phyloP scores from a whole-genome alignment of 495 filamentous ascomycete genomes.

The Penicillium mononematosum region DNA sequence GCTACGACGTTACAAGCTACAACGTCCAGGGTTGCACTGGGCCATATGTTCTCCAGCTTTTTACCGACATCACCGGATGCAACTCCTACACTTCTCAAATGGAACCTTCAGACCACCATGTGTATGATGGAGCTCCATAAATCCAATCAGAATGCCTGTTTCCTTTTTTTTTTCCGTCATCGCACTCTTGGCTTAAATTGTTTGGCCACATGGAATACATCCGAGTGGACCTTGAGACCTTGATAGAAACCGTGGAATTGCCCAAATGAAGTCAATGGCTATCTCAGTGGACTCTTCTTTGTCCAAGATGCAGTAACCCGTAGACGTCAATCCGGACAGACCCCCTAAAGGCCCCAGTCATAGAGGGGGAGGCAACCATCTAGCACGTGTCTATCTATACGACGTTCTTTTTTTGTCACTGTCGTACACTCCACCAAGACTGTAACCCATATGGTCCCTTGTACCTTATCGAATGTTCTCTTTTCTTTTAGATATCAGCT shows the following conservation, averaged over 20 bases:
- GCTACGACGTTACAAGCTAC: slow-evolving; percentile 25
- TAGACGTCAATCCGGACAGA: slow-evolving; percentile 1
- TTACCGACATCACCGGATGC: slow-evolving; percentile 38
- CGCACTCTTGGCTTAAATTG: slow-evolving; percentile 9
- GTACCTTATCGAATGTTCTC: not conserved
- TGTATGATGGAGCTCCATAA: not conserved
- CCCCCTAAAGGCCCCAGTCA: not conserved
- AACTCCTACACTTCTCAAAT: slow-evolving; percentile 28
- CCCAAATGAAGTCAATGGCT: slow-evolving; percentile 12
- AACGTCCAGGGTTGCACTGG: slow-evolving; percentile 24
- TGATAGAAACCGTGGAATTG: slow-evolving; percentile 5
- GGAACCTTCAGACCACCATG: slow-evolving; percentile 23
- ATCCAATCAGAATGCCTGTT: slow-evolving; percentile 5
- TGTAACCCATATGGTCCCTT: slow-evolving; percentile 21
- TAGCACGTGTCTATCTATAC: slow-evolving; percentile 6
- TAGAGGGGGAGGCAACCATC: too few species aligned
- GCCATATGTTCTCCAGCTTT: slow-evolving; percentile 10
- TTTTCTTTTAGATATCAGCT: slow-evolving; percentile 1
- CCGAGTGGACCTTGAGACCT: not conserved
- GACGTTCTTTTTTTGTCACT: slow-evolving; percentile 22
- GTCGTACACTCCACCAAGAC: slow-evolving; percentile 23
- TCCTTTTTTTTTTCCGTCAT: slow-evolving; percentile 9
- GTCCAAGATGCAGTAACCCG: not conserved
- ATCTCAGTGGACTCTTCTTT: slow-evolving; percentile 4
- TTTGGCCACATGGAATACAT: slow-evolving; percentile 23